Percentiles rank a stretch among this genome's conserved stretches.
Conservation (phyloP, 176 grass and related monocot genomes). For the Oryza punctata region DNA sequence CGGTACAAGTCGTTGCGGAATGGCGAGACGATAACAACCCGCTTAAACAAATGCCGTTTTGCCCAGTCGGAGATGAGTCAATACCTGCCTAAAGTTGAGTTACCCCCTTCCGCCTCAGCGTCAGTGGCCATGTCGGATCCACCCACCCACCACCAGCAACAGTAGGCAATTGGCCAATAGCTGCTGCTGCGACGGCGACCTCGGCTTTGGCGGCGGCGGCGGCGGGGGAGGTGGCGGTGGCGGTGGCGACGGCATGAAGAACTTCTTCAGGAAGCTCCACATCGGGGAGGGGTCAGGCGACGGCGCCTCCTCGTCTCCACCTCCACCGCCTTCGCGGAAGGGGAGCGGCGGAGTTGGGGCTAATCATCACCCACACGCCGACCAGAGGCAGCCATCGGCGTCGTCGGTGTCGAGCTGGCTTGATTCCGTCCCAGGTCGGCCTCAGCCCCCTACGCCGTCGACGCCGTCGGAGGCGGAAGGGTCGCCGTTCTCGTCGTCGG, state of each 20-base stretch:
- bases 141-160: conserved; percentile 56
- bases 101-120: conserved; percentile 38
- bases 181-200: conserved; percentile 28
- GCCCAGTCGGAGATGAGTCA: conserved; percentile 44
- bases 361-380: conserved; percentile 32
- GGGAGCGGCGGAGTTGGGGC: conserved; percentile 15
- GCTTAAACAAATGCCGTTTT: conserved; percentile 42
- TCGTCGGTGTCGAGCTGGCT: conserved; percentile 72
- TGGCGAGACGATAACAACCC: conserved; percentile 19
- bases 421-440: conserved; percentile 56
- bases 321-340: conserved; percentile 45
- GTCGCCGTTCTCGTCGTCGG: conserved; percentile 33
- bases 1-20: not conserved
- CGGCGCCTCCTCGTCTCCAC: conserved; percentile 25
- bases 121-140: conserved; percentile 79
- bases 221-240: not conserved
- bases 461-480: conserved; percentile 19
- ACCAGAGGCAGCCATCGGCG: conserved; percentile 54
- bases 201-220: conserved; percentile 4
- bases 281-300: conserved; percentile 65
- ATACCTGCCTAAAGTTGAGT: conserved; percentile 43
- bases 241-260: conserved; percentile 65
- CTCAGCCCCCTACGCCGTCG: conserved; percentile 30
- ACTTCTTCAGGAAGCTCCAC: conserved; percentile 97
- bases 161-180: conserved; percentile 28